Evolutionary conservation across 148 eudicot genomes (phyloP), one percentile per base, ranked within the genome.

Genomic region (Limonium bicolor): DNA sequence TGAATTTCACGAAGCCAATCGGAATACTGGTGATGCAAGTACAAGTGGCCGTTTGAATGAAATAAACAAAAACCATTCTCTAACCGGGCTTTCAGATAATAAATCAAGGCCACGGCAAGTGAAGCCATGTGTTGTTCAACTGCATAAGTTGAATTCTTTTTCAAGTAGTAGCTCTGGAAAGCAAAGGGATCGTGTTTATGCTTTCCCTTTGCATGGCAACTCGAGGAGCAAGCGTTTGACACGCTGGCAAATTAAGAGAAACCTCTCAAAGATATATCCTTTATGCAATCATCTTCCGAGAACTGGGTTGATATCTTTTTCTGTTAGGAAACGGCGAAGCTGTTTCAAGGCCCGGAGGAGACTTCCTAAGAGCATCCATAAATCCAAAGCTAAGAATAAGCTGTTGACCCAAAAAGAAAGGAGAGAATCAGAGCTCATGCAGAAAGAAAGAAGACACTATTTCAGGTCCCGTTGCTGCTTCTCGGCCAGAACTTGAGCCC

Each of bases 361-460:
- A 48, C 35, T 56, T 46, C 47, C 62, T 24, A 64, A 58, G 26
- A 59, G 52, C 42, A 45, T 25, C 46, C 62, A 55, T 29, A 51
- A 46, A 43, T 47, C 24, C 20, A 23, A 19, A 35, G 48, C 51
- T 53, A 54, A 50, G 35, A 36, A 25, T 45, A 60, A 41, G 37
- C 48, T 60, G 14, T 1, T 55, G 28, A 27, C 39, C 47, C 27
- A 33, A 50, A 36, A 50, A 38, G 57, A 39, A 17, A 10, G 23
- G 52, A 46, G 47, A 47, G 58, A 36, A 19, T 48, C 38, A 48
- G 51, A 48, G n/a, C 26, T 21, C 10, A 29, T 32, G 30, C 51
- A 48, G 27, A 48, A 18, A 48, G 27, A 48, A 18, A 30, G 39
- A 48, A 10, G 26, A 7, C 21, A 32, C 7, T 10, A 29, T 20